phyloP scores from a whole-genome alignment of 768 basidiomycete genomes.

The Boletus subcaerulescens region DNA sequence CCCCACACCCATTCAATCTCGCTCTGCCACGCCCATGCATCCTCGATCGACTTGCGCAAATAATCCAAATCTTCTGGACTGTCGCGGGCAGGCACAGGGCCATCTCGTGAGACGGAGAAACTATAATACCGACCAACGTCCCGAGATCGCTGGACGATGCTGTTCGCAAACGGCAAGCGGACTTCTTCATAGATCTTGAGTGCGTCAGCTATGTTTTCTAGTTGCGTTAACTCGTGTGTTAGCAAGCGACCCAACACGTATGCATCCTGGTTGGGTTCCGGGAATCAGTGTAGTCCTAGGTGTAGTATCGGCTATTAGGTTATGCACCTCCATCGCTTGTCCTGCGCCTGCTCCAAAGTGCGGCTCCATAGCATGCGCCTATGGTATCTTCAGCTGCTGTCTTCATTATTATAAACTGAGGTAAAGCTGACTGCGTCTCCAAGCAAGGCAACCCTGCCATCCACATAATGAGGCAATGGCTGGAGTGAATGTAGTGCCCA shows the following conservation, averaged over 20 bases:
- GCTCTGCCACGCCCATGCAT: constrained; percentile 20
- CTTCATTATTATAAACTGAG: too few relatives aligned
- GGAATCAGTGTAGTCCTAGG: not conserved
- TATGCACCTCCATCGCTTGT: constrained; percentile 46
- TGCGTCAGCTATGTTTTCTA: constrained; percentile 23
- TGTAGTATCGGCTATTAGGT: not conserved
- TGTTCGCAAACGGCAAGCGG: constrained; percentile 31
- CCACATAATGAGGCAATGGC: constrained; percentile 4
- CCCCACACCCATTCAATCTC: constrained; percentile 5
- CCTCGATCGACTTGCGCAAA: constrained; percentile 9
- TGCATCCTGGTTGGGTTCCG: constrained; percentile 23
- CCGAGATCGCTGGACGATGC: constrained; percentile 16
- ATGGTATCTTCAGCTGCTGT: not conserved
- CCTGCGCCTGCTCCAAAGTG: constrained; percentile 49
- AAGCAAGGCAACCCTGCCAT: constrained; percentile 36
- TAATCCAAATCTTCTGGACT: constrained; percentile 6
- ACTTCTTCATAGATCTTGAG: constrained; percentile 32
- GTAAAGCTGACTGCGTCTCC: constrained; percentile 44
- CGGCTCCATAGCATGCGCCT: constrained; percentile 48
- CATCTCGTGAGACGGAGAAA: constrained; percentile 8
- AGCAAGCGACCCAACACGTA: constrained; percentile 31
- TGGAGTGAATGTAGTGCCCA: constrained; percentile 46
- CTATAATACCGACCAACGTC: constrained; percentile 24
- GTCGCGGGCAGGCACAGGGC: not conserved
- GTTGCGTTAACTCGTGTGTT: constrained; percentile 19